Evolutionary conservation across 176 grass and related monocot genomes (phyloP).

Genomic region (Tuctoria greenei): DNA sequence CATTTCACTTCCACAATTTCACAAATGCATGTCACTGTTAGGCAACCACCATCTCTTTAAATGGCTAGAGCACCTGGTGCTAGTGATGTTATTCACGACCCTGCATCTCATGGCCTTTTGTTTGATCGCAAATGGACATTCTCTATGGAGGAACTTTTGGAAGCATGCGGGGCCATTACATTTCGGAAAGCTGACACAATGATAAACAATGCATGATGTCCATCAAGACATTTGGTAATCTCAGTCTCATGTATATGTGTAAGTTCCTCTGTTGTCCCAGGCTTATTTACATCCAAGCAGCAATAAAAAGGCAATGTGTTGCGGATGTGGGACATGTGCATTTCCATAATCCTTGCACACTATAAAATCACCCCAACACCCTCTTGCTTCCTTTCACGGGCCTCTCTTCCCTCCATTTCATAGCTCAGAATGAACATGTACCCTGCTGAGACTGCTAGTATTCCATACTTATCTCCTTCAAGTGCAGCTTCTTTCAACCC

Average conservation of each 20-base stretch:
- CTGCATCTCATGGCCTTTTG: slow-evolving; percentile 42
- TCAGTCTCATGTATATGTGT: slow-evolving; percentile 16
- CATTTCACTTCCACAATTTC: slow-evolving; percentile 45
- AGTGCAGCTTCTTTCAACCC: slow-evolving; percentile 56
- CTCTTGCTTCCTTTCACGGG: slow-evolving; percentile 44
- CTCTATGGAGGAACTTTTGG: slow-evolving; percentile 47
- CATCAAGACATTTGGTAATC: slow-evolving; percentile 30
- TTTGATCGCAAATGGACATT: slow-evolving; percentile 24
- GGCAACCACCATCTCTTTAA: slow-evolving; percentile 51
- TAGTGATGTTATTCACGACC: slow-evolving; percentile 42
- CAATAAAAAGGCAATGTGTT: slow-evolving; percentile 12
- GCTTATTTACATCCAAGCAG: slow-evolving; percentile 34
- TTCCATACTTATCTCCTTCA: slow-evolving; percentile 56
- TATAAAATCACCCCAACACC: slow-evolving; percentile 74
- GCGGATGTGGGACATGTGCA: slow-evolving; percentile 30
- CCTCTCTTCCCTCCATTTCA: slow-evolving; percentile 31
- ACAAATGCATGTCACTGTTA: slow-evolving; percentile 81
- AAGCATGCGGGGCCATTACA: slow-evolving; percentile 43
- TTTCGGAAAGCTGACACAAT: slow-evolving; percentile 46
- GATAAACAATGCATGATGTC: slow-evolving; percentile 43
- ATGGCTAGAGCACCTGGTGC: slow-evolving; percentile 78
- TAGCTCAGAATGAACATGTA: slow-evolving; percentile 59
- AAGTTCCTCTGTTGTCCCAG: slow-evolving; percentile 13
- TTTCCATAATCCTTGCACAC: slow-evolving; percentile 32
- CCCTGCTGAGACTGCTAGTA: slow-evolving; percentile 73